These are phyloP conservation scores for Carpinus fangiana DNA, from an alignment of 306 rosid genomes.

Conservation along the genomic window DNA sequence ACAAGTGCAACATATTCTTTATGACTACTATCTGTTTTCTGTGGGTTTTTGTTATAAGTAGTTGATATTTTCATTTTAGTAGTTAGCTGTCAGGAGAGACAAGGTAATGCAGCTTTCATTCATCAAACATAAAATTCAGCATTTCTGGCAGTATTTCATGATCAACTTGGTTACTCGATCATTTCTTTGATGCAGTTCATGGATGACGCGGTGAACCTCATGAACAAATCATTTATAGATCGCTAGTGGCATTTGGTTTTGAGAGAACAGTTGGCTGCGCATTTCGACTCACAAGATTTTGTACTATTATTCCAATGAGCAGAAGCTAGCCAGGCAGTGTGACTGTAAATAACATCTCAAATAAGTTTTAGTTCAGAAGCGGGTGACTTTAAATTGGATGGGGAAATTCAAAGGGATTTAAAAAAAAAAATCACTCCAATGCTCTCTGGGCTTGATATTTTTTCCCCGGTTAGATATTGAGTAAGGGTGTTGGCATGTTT, in stretches of 20 bases:
- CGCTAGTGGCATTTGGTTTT: conserved; percentile 38
- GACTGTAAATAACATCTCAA: neutral
- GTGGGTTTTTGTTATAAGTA: neutral
- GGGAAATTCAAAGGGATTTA: neutral
- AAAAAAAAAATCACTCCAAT: neutral
- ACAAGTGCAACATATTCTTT: neutral
- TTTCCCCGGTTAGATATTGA: neutral
- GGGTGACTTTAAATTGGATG: neutral
- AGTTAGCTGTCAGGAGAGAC: neutral
- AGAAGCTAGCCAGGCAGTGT: conserved; percentile 24
- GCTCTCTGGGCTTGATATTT: neutral
- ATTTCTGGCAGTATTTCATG: neutral
- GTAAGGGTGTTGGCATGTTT: neutral
- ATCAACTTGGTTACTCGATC: conserved; percentile 17
- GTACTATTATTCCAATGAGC: conserved; percentile 16
- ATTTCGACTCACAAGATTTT: conserved; percentile 20
- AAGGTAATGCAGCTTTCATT: neutral
- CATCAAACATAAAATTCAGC: conserved; percentile 16
- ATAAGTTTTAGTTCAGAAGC: neutral
- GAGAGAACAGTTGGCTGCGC: conserved; percentile 25
- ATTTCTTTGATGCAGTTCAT: conserved; percentile 67
- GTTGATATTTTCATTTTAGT: neutral
- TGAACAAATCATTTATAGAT: conserved; percentile 90
- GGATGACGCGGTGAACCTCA: conserved; percentile 88
- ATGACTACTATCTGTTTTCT: neutral